Base-by-base conservation (phyloP, 2,329 filamentous ascomycete species). In the Talaromyces rugulosus region DNA sequence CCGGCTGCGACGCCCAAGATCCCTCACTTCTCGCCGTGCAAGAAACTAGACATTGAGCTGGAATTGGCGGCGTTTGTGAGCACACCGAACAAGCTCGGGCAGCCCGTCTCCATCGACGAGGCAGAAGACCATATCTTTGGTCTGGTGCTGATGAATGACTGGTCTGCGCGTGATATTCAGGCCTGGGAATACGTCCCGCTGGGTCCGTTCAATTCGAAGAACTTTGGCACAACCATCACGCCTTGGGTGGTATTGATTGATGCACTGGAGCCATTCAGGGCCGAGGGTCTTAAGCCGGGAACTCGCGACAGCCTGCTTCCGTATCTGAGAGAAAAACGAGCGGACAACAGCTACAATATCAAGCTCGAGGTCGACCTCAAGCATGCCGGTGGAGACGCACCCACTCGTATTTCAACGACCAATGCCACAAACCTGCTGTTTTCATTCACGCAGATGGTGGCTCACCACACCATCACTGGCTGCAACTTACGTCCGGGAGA, bases 131-230 rank as follows among this genome's bases (percentile, higher is more conserved):
- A 87, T 68, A 82, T 96, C 31, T 95, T 95, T 70, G 91, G 91
- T 14, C 82, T 91, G 30, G 91, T 95, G 0, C 76, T 96, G 62
- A 84, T 96, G 81, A 96, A 96, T 68, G 91, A 96, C 75, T 96
- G 91, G 91, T 91, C 88, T 60, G 91, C 91, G 4, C 81, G 91
- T 65, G 91, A 95, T 68, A 88, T 95, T 56, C 91, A 96, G 72
- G 84, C 84, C 0, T 95, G 90, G 90, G 91, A 96, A 75, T 93
- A 93, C 67, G 83, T 93, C 8, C 91, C 91, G 0, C 78, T 94
- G 7, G 91, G 91, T 0, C 91, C 91, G 0, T 94, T 95, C 78
- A 92, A 91, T 64, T 82, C 86, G 28, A 95, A 96, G 83, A 94
- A 93, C 74, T 94, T 95, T 70, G 89, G 83, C 3, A 91, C 89